phyloP scores from a whole-genome alignment of 2,329 filamentous ascomycete species.

The Lithohypha guttulata region DNA sequence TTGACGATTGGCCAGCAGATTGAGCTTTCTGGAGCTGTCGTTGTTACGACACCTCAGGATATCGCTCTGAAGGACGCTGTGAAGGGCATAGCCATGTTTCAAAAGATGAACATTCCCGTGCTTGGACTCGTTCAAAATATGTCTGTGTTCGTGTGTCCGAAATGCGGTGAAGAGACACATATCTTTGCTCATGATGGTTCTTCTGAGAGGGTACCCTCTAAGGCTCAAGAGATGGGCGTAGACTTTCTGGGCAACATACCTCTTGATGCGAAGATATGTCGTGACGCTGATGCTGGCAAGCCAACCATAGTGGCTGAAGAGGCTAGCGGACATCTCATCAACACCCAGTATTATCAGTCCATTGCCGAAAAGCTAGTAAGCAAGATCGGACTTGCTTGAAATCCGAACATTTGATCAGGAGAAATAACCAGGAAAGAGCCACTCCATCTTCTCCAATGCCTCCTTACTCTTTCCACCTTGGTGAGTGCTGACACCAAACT shows the following conservation, averaged over 20 bases:
- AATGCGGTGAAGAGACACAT: constrained; percentile 61
- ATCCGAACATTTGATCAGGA: not conserved
- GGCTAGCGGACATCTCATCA: constrained; percentile 45
- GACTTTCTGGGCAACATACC: constrained; percentile 83
- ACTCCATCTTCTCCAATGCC: constrained; percentile 69
- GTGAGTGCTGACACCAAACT: constrained; percentile 78
- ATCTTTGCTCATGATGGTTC: constrained; percentile 52
- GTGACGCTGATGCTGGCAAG: constrained; percentile 75
- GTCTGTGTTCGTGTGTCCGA: constrained; percentile 71
- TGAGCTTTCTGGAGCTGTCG: constrained; percentile 68
- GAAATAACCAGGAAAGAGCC: constrained; percentile 61
- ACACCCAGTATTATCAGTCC: constrained; percentile 59
- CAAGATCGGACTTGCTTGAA: constrained; percentile 35
- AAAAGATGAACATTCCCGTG: constrained; percentile 64
- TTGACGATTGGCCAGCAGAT: constrained; percentile 95
- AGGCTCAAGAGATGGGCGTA: constrained; percentile 63
- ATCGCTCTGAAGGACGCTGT: constrained; percentile 85
- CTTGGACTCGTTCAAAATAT: constrained; percentile 89
- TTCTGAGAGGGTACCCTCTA: constrained; percentile 35
- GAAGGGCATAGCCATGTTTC: constrained; percentile 87
- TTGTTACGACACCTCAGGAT: constrained; percentile 89
- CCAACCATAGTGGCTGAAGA: constrained; percentile 86
- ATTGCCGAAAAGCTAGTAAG: constrained; percentile 50
- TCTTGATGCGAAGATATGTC: constrained; percentile 73
- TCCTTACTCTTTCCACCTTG: constrained; percentile 61